These are phyloP conservation scores for Trichoderma virens DNA, from an alignment of 495 filamentous ascomycete species.

Conservation along the genomic window DNA sequence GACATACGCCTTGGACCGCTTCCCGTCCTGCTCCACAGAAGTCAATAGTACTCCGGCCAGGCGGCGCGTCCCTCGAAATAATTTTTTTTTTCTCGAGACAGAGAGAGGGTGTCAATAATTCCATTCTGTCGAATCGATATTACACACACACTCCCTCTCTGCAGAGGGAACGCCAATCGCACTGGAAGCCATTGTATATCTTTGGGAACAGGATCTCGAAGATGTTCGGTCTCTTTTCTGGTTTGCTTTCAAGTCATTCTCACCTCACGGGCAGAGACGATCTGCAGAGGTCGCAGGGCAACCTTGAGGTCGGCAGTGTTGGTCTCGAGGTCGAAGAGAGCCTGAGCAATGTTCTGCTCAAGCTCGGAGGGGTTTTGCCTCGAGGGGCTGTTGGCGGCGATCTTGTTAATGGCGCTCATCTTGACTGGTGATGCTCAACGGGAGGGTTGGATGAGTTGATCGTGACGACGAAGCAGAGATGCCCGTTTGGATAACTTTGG, in stretches of 20 bases:
- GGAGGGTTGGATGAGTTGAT: slow-evolving; percentile 10
- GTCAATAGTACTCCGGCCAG: slow-evolving; percentile 11
- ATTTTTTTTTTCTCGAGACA: not conserved
- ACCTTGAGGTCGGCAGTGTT: slow-evolving; percentile 94
- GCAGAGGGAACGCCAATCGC: slow-evolving; percentile 1
- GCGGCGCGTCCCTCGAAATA: slow-evolving; percentile 5
- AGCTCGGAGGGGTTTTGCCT: slow-evolving; percentile 89
- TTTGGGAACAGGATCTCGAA: slow-evolving; percentile 12
- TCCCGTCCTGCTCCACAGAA: slow-evolving; percentile 55
- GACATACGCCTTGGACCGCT: slow-evolving; percentile 56
- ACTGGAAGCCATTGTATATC: slow-evolving; percentile 1
- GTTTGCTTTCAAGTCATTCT: slow-evolving; percentile 38
- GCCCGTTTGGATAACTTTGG: not conserved
- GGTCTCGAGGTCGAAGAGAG: slow-evolving; percentile 95
- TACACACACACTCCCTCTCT: not conserved
- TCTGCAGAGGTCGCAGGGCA: slow-evolving; percentile 89
- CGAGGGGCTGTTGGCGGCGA: slow-evolving; percentile 91
- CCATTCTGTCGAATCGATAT: not conserved
- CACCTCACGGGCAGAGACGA: slow-evolving; percentile 97
- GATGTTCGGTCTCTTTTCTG: not conserved
- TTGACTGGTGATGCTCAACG: slow-evolving; percentile 23
- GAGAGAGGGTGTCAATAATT: slow-evolving; percentile 1
- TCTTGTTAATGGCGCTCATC: slow-evolving; percentile 76
- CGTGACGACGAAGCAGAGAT: not conserved
- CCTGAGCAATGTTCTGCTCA: slow-evolving; percentile 86